A percentile compares a stretch with the other conserved stretches of the same genome.
These are phyloP conservation scores for Pseudocercospora musae DNA, from an alignment of 2,329 filamentous ascomycete genomes.

Conservation along the genomic window DNA sequence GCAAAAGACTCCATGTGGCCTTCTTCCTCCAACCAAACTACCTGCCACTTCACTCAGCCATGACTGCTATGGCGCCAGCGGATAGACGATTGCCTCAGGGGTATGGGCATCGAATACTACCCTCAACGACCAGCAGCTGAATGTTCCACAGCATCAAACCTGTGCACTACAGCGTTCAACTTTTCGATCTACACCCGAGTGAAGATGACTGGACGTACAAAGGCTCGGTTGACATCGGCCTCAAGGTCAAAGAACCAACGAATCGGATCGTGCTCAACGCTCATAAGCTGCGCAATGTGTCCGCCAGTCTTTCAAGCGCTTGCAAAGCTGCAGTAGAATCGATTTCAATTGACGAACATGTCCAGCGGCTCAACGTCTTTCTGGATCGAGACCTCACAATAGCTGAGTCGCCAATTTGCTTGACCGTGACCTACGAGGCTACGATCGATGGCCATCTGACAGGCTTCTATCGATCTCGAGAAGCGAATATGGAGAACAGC, in stretches of 20 bases:
- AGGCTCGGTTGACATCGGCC: constrained; percentile 75
- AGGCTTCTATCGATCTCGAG: constrained; percentile 82
- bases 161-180: constrained; percentile 74
- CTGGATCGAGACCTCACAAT: neutral
- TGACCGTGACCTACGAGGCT: constrained; percentile 70
- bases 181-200: constrained; percentile 68
- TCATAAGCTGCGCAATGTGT: constrained; percentile 72
- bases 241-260: constrained; percentile 65
- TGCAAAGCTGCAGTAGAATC: constrained; percentile 56
- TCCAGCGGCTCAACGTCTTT: neutral
- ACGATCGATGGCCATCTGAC: constrained; percentile 91
- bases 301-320: constrained; percentile 55
- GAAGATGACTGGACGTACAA: constrained; percentile 71
- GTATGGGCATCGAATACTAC: neutral
- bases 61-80: neutral
- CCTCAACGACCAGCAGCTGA: neutral
- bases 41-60: neutral
- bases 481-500: constrained; percentile 79
- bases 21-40: neutral
- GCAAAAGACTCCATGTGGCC: neutral
- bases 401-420: constrained; percentile 52
- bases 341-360: neutral
- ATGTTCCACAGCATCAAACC: constrained; percentile 63
- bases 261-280: constrained; percentile 77
- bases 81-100: neutral